Evolutionary conservation across 768 basidiomycete genomes (phyloP), one percentile per base, ranked within the genome.

Genomic region (Phylloporus sp.): DNA sequence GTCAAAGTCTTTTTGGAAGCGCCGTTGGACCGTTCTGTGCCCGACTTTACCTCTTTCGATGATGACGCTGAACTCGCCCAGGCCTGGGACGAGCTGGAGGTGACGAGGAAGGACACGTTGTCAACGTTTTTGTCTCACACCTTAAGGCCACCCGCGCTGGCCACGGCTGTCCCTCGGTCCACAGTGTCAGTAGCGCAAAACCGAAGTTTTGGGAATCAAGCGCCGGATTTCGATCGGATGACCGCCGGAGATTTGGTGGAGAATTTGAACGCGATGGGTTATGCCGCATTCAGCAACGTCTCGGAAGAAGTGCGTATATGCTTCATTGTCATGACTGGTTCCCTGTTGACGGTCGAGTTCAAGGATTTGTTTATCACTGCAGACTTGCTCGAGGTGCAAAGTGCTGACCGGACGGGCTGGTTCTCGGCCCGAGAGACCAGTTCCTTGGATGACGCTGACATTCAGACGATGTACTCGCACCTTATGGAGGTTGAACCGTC

Each of bases 321-420:
- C n/a, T 37, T 36, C 3, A 14, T 49, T 21, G 23, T 27, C 22
- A 32, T 46, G 47, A 37, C 31, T 23, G 35, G 36, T 28, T 10
- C 46, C n/a, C 20, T 29, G 11, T 41, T 59, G 48, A 50, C 42
- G 23, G 8, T 42, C 42, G 26, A 7, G 38, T 41, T 27, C 27
- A 35, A 90, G 86, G 89, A 91, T 65, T 70, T 92, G 29, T 84
- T 88, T 56, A 71, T 82, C 34, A 81, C 85, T 7, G 78, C 82
- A 5, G 90, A 92, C 61, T 66, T 90, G 15, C 73, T 92, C 9
- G 90, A 92, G 63, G 79, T 88, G 0, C 90, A 92, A 63, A 81
- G 79, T 2, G 77, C 80, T 14, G 90, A 92, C 61, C 79, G 81
- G 26, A 82, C 79, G 3, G 90, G 86, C 3, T 92, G 90, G 89